Base-by-base conservation (phyloP, 2,329 filamentous ascomycete genomes). In the Bipolaris gigantea region DNA sequence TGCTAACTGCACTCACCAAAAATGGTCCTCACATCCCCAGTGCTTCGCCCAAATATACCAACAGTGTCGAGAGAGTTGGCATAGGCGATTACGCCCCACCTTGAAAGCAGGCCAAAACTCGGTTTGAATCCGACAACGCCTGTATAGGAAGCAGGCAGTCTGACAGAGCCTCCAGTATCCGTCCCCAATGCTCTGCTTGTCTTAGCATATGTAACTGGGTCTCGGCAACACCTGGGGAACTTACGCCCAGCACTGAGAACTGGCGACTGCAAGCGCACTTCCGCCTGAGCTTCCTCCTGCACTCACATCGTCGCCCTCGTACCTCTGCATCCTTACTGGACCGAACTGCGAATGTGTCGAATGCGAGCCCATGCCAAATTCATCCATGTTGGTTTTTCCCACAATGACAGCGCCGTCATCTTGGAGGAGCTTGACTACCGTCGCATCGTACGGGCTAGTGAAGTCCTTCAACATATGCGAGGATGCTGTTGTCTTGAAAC, bases 291-390 rank as follows among this genome's bases (percentile, higher is more conserved):
- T 97, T 13, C 71, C 68, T 30, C 76, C 72, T 21, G 53, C 76
- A 41, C 69, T 71, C 39, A 65, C 55, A 49, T 67, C 44, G 68
- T 76, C 48, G 78, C 73, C 7, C 76, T 78, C 57, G 83, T 86
- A 48, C 72, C 77, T 59, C 23, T 57, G 53, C 52, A 69, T 57
- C 45, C 52, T 62, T 4, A 93, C 89, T 1, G 84, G 72, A 1
- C 89, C 89, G 64, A 87, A 85, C 50, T 80, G 76, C 0, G 90
- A 92, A 65, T 87, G 77, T 18, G 80, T 82, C 1, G 87, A 89
- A 70, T 96, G 88, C 8, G 91, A 95, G 2, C 92, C 92, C 92
- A 96, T 96, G 25, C 92, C 92, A 71, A 96, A 96, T 71, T 96
- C 94, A 75, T 97, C 94, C 80, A 97, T 86, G 71, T 96, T 96